phyloP scores from a whole-genome alignment of 345 rosid genomes.

The Eucalyptus polyanthemos region DNA sequence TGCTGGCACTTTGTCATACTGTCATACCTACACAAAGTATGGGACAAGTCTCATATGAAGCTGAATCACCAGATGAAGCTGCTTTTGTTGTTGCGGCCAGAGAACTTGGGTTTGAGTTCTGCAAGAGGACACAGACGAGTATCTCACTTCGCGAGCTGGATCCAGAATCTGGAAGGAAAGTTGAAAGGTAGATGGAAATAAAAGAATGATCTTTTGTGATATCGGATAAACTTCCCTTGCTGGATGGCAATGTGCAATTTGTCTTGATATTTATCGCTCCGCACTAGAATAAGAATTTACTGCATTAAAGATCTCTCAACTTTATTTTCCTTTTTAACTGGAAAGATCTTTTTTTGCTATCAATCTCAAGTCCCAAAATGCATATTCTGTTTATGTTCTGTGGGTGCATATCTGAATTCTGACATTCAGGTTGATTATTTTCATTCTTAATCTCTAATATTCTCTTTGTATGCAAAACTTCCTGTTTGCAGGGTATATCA shows the following conservation, averaged over 20 bases:
- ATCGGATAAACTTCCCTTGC: neutral
- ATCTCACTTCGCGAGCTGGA: constrained; percentile 45
- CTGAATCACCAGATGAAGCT: constrained; percentile 94
- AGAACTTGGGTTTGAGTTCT: constrained; percentile 80
- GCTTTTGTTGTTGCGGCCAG: constrained; percentile 95
- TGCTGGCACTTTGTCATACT: constrained; percentile 79
- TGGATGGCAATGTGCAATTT: neutral
- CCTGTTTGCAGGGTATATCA: constrained; percentile 46
- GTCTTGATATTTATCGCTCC: neutral
- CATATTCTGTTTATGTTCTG: neutral
- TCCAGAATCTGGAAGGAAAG: constrained; percentile 25
- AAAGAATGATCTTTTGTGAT: neutral
- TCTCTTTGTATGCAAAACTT: neutral
- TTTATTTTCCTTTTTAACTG: neutral
- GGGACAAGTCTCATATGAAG: constrained; percentile 54
- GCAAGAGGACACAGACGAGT: constrained; percentile 50
- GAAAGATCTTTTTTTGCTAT: neutral
- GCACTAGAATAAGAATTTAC: neutral
- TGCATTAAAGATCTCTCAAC: neutral
- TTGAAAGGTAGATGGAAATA: constrained; percentile 35
- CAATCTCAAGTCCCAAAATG: neutral
- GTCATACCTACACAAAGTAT: constrained; percentile 53
- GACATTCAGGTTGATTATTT: neutral
- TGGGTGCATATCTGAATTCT: neutral
- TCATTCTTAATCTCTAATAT: neutral